A percentile compares a stretch with the other conserved stretches of the same genome.
phyloP scores from a whole-genome alignment of 2,329 filamentous ascomycete genomes.

The Hawksworthiomyces lignivorus region DNA sequence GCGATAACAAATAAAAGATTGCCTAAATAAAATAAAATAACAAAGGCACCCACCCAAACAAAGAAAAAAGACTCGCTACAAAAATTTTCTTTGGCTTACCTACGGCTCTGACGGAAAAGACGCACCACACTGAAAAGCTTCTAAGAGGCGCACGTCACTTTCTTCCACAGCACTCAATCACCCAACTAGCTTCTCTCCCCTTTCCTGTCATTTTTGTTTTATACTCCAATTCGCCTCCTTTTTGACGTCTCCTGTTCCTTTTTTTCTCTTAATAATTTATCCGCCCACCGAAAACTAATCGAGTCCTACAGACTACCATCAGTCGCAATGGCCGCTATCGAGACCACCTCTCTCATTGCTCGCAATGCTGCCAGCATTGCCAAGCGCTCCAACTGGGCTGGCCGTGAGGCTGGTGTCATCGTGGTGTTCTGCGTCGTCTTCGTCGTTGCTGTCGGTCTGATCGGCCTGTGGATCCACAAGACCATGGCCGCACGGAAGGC shows the following conservation, averaged over 20 bases:
- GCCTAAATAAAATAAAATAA: constrained; percentile 7
- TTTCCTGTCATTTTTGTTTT: constrained; percentile 5
- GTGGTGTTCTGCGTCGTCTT: constrained; percentile 56
- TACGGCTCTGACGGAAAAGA: constrained; percentile 4
- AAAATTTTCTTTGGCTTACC: constrained; percentile 3
- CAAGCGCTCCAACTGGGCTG: constrained; percentile 53
- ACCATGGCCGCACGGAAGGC: constrained; percentile 24
- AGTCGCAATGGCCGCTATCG: constrained; percentile 28
- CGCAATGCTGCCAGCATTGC: constrained; percentile 33
- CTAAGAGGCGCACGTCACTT: constrained; percentile 1
- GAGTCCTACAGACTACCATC: constrained; percentile 6
- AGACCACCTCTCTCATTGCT: constrained; percentile 20
- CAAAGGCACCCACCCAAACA: constrained; percentile 4
- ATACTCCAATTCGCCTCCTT: background rate
- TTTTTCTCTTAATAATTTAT: background rate
- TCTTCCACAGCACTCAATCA: background rate
- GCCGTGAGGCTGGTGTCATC: constrained; percentile 49
- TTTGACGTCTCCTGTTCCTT: background rate
- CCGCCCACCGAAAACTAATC: constrained; percentile 3
- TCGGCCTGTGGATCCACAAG: constrained; percentile 37
- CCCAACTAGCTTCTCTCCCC: background rate
- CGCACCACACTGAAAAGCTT: constrained; percentile 1
- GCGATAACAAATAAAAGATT: constrained; percentile 13
- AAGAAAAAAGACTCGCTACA: constrained; percentile 13
- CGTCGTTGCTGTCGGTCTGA: constrained; percentile 42